These are phyloP conservation scores for Corymbia maculata DNA, from an alignment of 345 rosid genomes.

Conservation along the genomic window DNA sequence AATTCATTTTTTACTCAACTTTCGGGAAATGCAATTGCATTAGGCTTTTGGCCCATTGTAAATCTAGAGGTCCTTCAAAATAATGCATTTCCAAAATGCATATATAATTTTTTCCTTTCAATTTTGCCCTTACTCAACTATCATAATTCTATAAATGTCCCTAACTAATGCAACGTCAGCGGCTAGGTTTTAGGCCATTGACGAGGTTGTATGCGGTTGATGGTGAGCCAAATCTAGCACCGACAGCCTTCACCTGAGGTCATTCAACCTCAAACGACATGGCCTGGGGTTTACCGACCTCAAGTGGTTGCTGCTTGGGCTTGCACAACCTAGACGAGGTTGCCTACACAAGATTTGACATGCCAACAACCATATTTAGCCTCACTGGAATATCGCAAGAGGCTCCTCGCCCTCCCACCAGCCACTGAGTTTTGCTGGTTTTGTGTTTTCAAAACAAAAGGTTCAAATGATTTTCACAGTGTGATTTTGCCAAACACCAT, in stretches of 20 bases:
- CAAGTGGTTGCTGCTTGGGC: too few relatives aligned
- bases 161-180: background rate
- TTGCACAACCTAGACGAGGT: background rate
- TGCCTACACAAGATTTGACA: background rate
- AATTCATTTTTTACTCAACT: background rate
- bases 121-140: background rate
- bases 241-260: background rate
- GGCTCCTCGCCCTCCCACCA: background rate
- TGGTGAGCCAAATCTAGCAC: fast-evolving
- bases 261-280: background rate
- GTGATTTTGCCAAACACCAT: background rate
- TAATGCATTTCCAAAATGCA: background rate
- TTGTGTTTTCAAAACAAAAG: too few relatives aligned
- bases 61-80: too few relatives aligned
- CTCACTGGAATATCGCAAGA: background rate
- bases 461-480: background rate
- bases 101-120: too few relatives aligned
- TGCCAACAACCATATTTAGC: background rate
- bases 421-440: background rate
- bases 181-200: background rate
- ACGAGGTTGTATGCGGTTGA: background rate
- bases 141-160: background rate
- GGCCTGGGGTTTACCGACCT: too few relatives aligned
- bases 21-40: background rate
- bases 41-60: background rate